phyloP scores from a whole-genome alignment of 768 basidiomycete genomes.

The Suillus hirtellus region DNA sequence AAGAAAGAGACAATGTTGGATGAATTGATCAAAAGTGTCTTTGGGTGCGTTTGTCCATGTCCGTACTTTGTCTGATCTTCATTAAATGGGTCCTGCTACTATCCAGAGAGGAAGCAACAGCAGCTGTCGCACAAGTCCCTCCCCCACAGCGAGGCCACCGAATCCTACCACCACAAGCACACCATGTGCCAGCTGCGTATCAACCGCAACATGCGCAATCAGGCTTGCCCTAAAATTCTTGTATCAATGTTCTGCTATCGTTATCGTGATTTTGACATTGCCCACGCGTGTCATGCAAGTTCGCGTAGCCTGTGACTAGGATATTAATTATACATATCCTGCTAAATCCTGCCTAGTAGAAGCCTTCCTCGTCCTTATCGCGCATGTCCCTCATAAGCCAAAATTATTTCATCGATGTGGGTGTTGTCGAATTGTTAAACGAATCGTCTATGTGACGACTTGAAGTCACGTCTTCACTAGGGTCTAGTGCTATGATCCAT shows the following conservation, averaged over 20 bases:
- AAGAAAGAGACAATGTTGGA: slow-evolving; percentile 67
- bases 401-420: not conserved
- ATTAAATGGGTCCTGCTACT: slow-evolving; percentile 1
- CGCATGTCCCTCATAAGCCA: not conserved
- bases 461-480: not conserved
- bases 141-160: slow-evolving; percentile 15
- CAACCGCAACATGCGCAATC: slow-evolving; percentile 4
- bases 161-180: slow-evolving; percentile 16
- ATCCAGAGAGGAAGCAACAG: slow-evolving; percentile 29
- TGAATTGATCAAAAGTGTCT: slow-evolving; percentile 45
- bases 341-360: no score
- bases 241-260: not conserved
- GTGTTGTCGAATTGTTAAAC: not conserved
- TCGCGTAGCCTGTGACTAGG: not conserved
- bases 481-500: not conserved
- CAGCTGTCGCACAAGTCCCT: slow-evolving; percentile 11
- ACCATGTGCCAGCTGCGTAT: slow-evolving; percentile 17
- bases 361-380: not conserved
- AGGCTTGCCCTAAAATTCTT: not conserved
- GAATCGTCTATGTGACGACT: not conserved
- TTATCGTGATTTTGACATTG: not conserved
- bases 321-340: not conserved
- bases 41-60: slow-evolving; percentile 45
- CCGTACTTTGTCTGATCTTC: slow-evolving; percentile 6
- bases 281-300: not conserved